phyloP scores from a whole-genome alignment of 2,329 filamentous ascomycete genomes.

The Hypoxylon sp. region DNA sequence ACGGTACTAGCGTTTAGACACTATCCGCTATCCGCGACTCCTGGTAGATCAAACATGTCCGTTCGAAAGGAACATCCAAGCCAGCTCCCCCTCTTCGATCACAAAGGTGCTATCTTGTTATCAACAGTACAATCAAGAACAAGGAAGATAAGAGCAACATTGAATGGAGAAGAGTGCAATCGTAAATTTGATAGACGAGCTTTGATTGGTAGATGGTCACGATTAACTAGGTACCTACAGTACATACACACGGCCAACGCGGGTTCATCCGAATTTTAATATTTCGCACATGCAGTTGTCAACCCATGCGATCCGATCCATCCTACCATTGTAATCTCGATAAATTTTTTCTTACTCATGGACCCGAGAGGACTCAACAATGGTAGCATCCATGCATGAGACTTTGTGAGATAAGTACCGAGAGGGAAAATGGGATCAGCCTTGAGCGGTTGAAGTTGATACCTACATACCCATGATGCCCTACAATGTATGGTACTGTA shows the following conservation, averaged over 20 bases:
- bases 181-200: constrained; percentile 4
- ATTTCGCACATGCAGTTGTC: constrained; percentile 30
- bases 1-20: neutral
- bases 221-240: neutral
- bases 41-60: neutral
- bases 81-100: neutral
- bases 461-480: neutral
- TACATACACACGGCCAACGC: constrained; percentile 10
- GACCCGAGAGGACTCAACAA: neutral
- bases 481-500: neutral
- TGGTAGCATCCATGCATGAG: neutral
- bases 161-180: neutral
- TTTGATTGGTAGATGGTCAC: constrained; percentile 14
- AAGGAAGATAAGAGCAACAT: constrained; percentile 1
- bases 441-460: neutral
- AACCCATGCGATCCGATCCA: constrained; percentile 38
- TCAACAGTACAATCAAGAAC: neutral
- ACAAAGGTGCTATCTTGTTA: neutral
- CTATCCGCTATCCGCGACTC: constrained; percentile 4
- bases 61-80: neutral
- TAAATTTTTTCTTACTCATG: constrained; percentile 25
- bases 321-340: constrained; percentile 42
- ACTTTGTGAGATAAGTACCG: neutral
- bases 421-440: neutral
- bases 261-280: constrained; percentile 38